Percentiles rank a stretch among this genome's conserved stretches.
phyloP scores from a whole-genome alignment of 176 grass and related monocot genomes.

The Dactylis glomerata region DNA sequence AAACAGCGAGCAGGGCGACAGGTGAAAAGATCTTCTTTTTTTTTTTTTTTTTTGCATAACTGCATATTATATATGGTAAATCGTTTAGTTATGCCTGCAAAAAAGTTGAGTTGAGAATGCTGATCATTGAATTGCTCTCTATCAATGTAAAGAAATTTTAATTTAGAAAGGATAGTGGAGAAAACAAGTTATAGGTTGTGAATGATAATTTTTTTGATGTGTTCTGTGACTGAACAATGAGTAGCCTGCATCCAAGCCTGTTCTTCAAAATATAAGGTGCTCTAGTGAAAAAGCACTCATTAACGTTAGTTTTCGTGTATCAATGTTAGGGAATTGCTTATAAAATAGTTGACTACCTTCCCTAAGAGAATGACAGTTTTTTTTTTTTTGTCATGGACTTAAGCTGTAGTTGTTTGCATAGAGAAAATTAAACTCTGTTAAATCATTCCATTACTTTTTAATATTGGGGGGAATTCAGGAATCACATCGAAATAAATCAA shows the following conservation, averaged over 20 bases:
- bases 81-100: background rate
- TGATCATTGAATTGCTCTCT: background rate
- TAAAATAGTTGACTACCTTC: background rate
- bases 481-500: background rate
- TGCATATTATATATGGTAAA: background rate
- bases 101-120: background rate
- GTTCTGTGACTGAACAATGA: background rate
- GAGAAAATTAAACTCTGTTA: background rate
- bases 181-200: background rate
- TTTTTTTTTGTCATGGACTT: background rate
- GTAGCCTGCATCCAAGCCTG: background rate
- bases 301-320: background rate
- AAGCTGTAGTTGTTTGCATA: background rate
- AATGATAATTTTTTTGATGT: background rate
- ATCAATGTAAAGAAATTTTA: background rate
- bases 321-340: background rate
- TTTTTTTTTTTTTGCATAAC: too few relatives aligned
- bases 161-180: background rate
- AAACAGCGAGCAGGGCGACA: constrained; percentile 62
- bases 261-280: background rate
- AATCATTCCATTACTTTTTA: background rate
- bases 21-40: constrained; percentile 38
- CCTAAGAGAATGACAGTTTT: background rate
- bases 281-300: background rate
- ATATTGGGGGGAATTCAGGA: background rate